A percentile compares a stretch with the other conserved stretches of the same genome.
Evolutionary conservation across 169 alveolate genomes (phyloP).

Genomic region (Eimeria necatrix): DNA sequence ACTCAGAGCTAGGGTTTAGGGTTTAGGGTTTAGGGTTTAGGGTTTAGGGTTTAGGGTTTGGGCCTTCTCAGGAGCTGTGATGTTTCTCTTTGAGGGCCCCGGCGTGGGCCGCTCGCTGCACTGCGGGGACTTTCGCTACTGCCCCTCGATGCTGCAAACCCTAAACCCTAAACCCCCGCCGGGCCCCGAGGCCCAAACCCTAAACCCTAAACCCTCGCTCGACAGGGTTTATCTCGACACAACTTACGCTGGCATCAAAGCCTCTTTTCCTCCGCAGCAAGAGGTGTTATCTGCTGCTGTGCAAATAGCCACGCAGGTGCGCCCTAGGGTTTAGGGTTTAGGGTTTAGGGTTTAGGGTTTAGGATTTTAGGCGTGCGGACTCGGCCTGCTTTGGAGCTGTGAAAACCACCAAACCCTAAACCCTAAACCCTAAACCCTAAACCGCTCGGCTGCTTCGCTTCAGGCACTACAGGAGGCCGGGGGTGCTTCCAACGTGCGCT

Average conservation of each 20-base stretch:
- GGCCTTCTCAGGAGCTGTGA: constrained; percentile 58
- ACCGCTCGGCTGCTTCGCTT: too few species aligned
- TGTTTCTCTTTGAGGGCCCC: constrained; percentile 24
- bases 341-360: too few species aligned
- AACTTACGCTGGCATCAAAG: constrained; percentile 7
- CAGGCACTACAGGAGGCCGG: background rate
- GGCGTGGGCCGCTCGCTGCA: constrained; percentile 36
- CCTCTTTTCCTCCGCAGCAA: constrained; percentile 21
- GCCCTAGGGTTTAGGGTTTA: background rate
- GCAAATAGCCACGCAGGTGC: constrained; percentile 10
- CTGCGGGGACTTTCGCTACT: constrained; percentile 75
- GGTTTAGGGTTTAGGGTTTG: background rate
- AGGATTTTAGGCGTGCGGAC: too few species aligned
- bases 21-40: background rate
- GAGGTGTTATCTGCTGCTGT: constrained; percentile 20
- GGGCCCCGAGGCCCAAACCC: background rate
- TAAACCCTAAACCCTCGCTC: too few species aligned
- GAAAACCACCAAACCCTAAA: too few species aligned
- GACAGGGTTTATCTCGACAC: constrained; percentile 65
- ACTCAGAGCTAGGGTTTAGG: too few species aligned
- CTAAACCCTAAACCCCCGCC: background rate
- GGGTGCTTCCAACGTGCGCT: background rate
- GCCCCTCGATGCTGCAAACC: constrained; percentile 26
- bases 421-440: too few species aligned
- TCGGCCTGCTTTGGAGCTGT: too few species aligned